Evolutionary conservation across 805 yeast genomes (phyloP), one percentile per base, ranked within the genome.

Genomic region (Ogataea salicorniae): DNA sequence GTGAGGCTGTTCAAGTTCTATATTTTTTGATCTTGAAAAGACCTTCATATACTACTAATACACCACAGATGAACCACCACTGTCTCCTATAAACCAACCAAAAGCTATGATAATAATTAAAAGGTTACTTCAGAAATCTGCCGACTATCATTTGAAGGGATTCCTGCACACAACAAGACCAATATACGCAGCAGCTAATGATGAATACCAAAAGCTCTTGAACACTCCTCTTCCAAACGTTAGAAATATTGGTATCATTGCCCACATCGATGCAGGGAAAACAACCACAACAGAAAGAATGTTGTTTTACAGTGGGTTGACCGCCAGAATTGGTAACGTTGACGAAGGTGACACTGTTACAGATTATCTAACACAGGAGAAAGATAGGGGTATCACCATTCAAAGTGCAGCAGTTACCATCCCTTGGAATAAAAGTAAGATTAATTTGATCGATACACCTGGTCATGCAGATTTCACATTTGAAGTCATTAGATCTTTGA

Each of bases 261-360:
- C 99, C n/a, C 99, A 94, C 63, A 94, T 94, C 46, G 99, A 94
- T 71, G 99, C 99, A 3, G 99, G 99, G 0, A 94, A 94, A 66
- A 94, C 99, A 4, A 94, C 99, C 2, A 91, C 99, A 1, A 92
- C 99, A 0, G 99, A 94, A 63, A 72, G 98, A 41, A 87, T 94
- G 89, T 78, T 94, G n/a, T 92, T 77, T 61, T 91, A 86, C 62
- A 76, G 91, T 46, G 98, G 98, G 0, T 75, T 83, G 48, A 92
- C 87, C 1, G 72, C 73, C 26, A 64, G 89, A 22, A 83, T 94
- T 4, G 99, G 99, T 0, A 83, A 94, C 59, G 99, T 94, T 5
- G 98, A 94, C 58, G 87, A 89, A 54, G 99, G 99, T 17, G 97
- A 94, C 59, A 94, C 99, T 0, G 94, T 91, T 2, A 94, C 96